Evolutionary conservation across 192 early-diverging fungal species (phyloP), one percentile per base, ranked within the genome.

Genomic region (Gonapodya sp.): DNA sequence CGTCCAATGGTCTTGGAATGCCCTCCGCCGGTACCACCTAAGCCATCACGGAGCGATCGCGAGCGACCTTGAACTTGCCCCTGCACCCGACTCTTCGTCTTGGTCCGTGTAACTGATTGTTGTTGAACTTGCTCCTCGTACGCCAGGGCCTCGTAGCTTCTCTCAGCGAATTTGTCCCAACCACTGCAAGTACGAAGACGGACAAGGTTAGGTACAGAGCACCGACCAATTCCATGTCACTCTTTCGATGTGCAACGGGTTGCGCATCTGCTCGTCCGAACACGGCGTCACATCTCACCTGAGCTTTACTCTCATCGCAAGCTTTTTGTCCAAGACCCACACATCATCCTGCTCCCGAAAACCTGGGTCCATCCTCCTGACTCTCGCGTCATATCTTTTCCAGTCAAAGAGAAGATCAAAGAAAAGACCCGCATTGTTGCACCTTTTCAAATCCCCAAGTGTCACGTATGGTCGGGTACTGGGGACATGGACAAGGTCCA

Each of bases 401-500:
- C 90, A 73, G 81, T 91, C 89, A 82, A 91, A 91, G 2, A 91
- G 18, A 86, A 91, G 89, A 80, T 91, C 90, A 80, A 91, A 91
- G 73, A 91, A 88, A 1, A 90, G 83, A 2, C 78, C 35, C 0
- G 89, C 86, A 73, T 82, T 80, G 18, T 78, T 73, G 37, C 82
- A 84, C 0, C 82, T 73, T 80, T 88, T 89, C 35, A 91, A 79
- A 80, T 91, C 90, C n/a, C 46, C 34, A 0, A 88, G 81, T 1
- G 88, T 88, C 34, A 91, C 84, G 31, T 77, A 33, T 64, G 46
- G 46, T 24, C 46, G 46, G 24, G 46, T 64, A 16, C 8, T 24
- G 8, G 46, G 46, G 46, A 64, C 46, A 8, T 64, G 46, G 24
- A 64, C 46, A 24, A 64, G 46, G 24, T 64, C 46, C 8, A 64